These are phyloP conservation scores for Astathelohania contejeani DNA, from an alignment of 371 early-diverging fungal species.

Conservation along the genomic window DNA sequence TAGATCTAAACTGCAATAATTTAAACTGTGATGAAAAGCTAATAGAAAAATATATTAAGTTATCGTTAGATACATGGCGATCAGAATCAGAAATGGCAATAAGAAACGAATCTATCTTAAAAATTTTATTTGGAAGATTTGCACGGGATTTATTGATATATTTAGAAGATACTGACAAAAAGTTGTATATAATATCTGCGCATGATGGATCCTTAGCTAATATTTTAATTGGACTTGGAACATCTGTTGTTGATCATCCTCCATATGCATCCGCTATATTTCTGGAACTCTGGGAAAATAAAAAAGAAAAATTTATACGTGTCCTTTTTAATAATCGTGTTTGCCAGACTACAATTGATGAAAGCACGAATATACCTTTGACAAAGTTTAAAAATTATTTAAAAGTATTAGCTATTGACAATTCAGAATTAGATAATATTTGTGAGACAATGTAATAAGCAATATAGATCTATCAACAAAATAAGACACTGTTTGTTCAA, in stretches of 20 bases:
- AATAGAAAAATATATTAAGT: conserved; percentile 15
- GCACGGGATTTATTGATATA: conserved; percentile 12
- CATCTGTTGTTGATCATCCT: conserved; percentile 19
- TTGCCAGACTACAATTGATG: conserved; percentile 8
- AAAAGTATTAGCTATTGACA: background rate
- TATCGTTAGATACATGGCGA: conserved; percentile 13
- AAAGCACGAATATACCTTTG: conserved; percentile 7
- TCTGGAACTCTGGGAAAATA: conserved; percentile 36
- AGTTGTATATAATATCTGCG: conserved; percentile 24
- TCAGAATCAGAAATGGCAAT: conserved; percentile 4
- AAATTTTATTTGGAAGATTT: conserved; percentile 24
- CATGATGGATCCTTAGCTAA: conserved; percentile 35
- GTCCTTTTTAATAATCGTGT: conserved; percentile 29
- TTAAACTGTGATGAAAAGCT: conserved; percentile 17
- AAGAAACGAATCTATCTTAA: conserved; percentile 5
- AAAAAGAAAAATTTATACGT: conserved; percentile 20
- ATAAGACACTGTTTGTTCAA: no score
- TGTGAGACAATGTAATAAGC: background rate
- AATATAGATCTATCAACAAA: conserved; percentile 1
- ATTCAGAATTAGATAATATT: background rate
- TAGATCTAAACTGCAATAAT: conserved; percentile 15
- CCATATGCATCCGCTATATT: conserved; percentile 43
- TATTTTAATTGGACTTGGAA: conserved; percentile 27
- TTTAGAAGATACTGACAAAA: conserved; percentile 4
- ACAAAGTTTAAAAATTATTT: conserved; percentile 6